phyloP scores from a whole-genome alignment of 768 basidiomycete genomes.

The Kwoniella europaea region DNA sequence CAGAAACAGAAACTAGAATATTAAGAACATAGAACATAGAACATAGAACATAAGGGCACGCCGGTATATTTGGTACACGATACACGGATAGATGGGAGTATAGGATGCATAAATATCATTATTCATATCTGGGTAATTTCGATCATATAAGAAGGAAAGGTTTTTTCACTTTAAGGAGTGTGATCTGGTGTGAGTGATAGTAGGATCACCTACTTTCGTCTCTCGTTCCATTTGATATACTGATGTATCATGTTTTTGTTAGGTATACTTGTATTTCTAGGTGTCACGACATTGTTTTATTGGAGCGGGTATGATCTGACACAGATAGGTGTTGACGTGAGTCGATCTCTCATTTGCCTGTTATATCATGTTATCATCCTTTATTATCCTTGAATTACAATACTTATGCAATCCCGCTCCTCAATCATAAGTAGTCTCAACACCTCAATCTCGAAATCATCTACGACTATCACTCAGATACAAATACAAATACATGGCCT shows the following conservation, averaged over 20 bases:
- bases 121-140: not conserved
- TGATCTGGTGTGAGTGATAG: not conserved
- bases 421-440: not conserved
- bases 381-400: too few species aligned
- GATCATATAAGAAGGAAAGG: not conserved
- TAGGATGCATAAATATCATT: not conserved
- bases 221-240: too few species aligned
- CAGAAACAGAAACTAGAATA: too few species aligned
- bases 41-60: not conserved
- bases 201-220: too few species aligned
- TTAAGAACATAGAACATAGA: not conserved
- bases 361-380: too few species aligned
- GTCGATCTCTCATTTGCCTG: too few species aligned
- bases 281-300: not conserved
- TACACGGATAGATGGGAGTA: not conserved
- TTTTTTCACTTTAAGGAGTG: not conserved
- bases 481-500: not conserved
- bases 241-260: too few species aligned
- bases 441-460: not conserved
- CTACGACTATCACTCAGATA: not conserved
- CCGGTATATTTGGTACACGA: not conserved
- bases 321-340: too few species aligned
- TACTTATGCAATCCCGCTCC: not conserved
- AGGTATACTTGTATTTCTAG: slow-evolving; percentile 3
- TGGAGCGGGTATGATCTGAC: not conserved